Conservation (phyloP, 208 protist species). For the Borovskyia barvae region DNA sequence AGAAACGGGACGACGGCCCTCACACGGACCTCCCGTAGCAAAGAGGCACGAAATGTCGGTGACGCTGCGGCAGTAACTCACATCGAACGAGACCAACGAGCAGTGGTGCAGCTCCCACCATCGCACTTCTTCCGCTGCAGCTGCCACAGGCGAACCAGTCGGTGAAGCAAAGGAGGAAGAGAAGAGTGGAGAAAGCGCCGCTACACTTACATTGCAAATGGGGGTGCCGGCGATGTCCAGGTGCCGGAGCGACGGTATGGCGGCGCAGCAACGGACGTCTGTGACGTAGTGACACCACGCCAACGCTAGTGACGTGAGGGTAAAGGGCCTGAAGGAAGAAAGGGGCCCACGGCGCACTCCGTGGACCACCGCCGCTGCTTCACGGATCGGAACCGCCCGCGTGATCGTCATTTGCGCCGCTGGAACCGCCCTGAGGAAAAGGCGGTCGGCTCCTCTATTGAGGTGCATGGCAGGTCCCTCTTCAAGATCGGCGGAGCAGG, state of each 20-base stretch:
- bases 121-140: not conserved
- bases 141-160: not conserved
- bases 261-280: slow-evolving; percentile 22
- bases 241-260: slow-evolving; percentile 18
- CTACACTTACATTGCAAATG: slow-evolving; percentile 11
- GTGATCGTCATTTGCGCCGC: too few species aligned
- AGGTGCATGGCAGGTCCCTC: not conserved
- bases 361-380: too few species aligned
- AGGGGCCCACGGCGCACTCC: too few species aligned
- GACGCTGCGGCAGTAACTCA: slow-evolving; percentile 12
- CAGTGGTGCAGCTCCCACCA: slow-evolving; percentile 15
- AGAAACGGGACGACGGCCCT: not conserved
- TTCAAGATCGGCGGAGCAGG: not conserved
- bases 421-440: not conserved
- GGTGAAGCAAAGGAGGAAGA: slow-evolving; percentile 1
- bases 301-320: slow-evolving; percentile 17
- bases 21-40: not conserved
- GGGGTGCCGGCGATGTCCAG: slow-evolving; percentile 10
- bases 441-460: not conserved
- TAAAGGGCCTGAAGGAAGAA: slow-evolving; percentile 12
- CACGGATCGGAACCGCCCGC: too few species aligned
- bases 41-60: slow-evolving; percentile 16
- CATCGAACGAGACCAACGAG: slow-evolving; percentile 15
- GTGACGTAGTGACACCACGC: slow-evolving; percentile 28
- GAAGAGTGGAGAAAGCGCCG: too few species aligned